Conservation (phyloP, 164 flowering plant genomes). For the grape (Vitis vinifera) region ASM3070453v1 NC_081809.1:6957501-6958000, state of each 20-base stretch:
- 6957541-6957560: too few species aligned
- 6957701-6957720: too few species aligned
- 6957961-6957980: conserved; percentile 8
- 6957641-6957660: too few species aligned
- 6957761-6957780: conserved; percentile 9
- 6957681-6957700: too few species aligned
- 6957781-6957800: conserved; percentile 15
- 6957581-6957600: too few species aligned
- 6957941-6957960: conserved; percentile 20
- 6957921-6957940: conserved; percentile 16
- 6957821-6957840: neutral
- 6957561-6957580: too few species aligned
- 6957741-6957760: conserved; percentile 10
- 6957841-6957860: conserved; percentile 19
- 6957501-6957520: too few species aligned
- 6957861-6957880: conserved; percentile 4
- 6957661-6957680: too few species aligned
- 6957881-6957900: conserved; percentile 20
- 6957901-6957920: conserved; percentile 20
- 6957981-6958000: conserved; percentile 13
- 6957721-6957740: too few species aligned
- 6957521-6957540: too few species aligned
- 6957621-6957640: too few species aligned
- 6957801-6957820: neutral
- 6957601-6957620: too few species aligned